Conservation (phyloP, 768 basidiomycete genomes). For the Lactarius sanguifluus region DNA sequence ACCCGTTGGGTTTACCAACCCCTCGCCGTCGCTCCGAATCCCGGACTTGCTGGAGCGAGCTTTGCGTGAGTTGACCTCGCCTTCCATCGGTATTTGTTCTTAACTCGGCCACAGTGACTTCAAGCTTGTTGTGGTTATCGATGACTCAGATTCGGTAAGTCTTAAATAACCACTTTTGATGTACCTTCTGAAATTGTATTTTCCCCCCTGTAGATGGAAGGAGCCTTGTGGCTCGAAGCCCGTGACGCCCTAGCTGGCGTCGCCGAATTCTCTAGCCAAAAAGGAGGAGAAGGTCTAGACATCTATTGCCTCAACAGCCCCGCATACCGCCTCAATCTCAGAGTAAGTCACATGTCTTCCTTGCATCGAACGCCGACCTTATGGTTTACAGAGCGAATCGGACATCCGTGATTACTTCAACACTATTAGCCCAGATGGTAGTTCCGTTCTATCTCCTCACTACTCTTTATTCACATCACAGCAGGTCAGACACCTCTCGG, state of each 20-base stretch:
- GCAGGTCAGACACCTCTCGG: slow-evolving; percentile 42
- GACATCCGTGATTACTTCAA: slow-evolving; percentile 21
- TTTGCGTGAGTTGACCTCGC: slow-evolving; percentile 10
- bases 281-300: slow-evolving; percentile 43
- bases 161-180: slow-evolving; percentile 4
- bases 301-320: slow-evolving; percentile 44
- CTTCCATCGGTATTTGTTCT: not conserved
- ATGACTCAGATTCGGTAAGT: slow-evolving; percentile 43
- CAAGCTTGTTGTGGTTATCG: slow-evolving; percentile 44
- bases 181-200: not conserved
- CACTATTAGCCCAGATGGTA: slow-evolving; percentile 22
- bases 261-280: slow-evolving; percentile 39
- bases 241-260: slow-evolving; percentile 45
- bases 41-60: not conserved
- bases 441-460: not conserved
- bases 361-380: not conserved
- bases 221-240: slow-evolving; percentile 40
- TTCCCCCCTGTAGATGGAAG: slow-evolving; percentile 40
- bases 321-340: slow-evolving; percentile 10
- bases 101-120: slow-evolving; percentile 35
- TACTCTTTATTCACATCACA: slow-evolving; percentile 23
- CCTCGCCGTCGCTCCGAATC: not conserved
- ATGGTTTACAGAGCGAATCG: slow-evolving; percentile 17
- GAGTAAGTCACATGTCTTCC: slow-evolving; percentile 36
- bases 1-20: slow-evolving; percentile 11